Percentiles rank a stretch among this genome's conserved stretches.
Conservation (phyloP, 176 grass and related monocot species). For the Zoysia japonica region DNA sequence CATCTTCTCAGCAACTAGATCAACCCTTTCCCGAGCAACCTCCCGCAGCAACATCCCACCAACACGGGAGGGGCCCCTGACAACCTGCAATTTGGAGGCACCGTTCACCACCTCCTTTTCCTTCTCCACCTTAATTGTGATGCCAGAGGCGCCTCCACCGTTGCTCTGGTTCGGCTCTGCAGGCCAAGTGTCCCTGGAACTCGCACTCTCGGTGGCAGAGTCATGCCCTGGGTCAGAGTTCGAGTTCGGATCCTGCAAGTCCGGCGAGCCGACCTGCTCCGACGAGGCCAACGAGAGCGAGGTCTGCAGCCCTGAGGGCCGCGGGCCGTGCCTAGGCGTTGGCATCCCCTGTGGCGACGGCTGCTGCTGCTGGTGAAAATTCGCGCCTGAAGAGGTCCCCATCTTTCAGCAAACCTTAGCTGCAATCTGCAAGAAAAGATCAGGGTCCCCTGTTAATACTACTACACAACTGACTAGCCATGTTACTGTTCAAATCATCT, state of each 20-base stretch:
- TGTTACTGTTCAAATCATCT: background rate
- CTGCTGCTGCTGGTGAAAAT: slow-evolving; percentile 62
- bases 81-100: slow-evolving; percentile 53
- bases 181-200: slow-evolving; percentile 90
- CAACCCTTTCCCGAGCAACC: slow-evolving; percentile 79
- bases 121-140: slow-evolving; percentile 52
- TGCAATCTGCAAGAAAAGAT: background rate
- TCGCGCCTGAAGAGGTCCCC: slow-evolving; percentile 76
- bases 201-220: slow-evolving; percentile 88
- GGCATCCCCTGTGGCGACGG: slow-evolving; percentile 57
- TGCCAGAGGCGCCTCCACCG: slow-evolving; percentile 16
- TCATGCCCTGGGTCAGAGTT: slow-evolving; percentile 85
- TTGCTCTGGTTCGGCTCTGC: slow-evolving; percentile 58
- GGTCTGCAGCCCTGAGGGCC: slow-evolving; percentile 64
- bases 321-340: slow-evolving; percentile 48
- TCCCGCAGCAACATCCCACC: slow-evolving; percentile 64
- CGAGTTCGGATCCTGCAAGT: slow-evolving; percentile 76
- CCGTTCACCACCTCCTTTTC: slow-evolving; percentile 70
- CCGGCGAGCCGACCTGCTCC: slow-evolving; percentile 71
- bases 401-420: slow-evolving; percentile 39
- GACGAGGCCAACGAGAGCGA: slow-evolving; percentile 86
- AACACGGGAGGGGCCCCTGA: slow-evolving; percentile 43
- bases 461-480: background rate
- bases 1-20: slow-evolving; percentile 77
- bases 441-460: background rate